A percentile compares a stretch with the other conserved stretches of the same genome.
Conservation (phyloP, 345 rosid species). For the Diplotaxis tenuifolia region DNA sequence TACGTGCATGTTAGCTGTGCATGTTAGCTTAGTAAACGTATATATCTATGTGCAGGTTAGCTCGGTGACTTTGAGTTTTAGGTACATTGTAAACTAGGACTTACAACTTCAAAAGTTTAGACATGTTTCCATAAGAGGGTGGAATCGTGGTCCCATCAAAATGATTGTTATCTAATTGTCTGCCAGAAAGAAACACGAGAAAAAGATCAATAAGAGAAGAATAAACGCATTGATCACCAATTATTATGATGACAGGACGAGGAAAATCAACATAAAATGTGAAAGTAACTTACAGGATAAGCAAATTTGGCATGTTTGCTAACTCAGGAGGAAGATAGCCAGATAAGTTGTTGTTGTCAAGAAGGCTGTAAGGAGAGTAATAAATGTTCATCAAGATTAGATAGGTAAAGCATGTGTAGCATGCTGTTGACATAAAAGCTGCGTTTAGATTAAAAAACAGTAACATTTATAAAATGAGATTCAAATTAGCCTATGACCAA, state of each 20-base stretch:
- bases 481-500: slow-evolving; percentile 25
- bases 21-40: slow-evolving; percentile 2
- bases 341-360: slow-evolving; percentile 85
- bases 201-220: background rate
- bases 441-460: background rate
- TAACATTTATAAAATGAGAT: background rate
- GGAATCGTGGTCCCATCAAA: slow-evolving; percentile 79
- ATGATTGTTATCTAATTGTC: slow-evolving; percentile 91
- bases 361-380: slow-evolving; percentile 55
- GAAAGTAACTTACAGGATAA: slow-evolving; percentile 68
- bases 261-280: background rate
- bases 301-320: slow-evolving; percentile 61
- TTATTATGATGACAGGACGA: background rate
- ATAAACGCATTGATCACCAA: background rate
- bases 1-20: background rate
- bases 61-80: slow-evolving; percentile 2
- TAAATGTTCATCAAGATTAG: background rate
- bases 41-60: too few relatives aligned
- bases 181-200: slow-evolving; percentile 42
- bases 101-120: slow-evolving; percentile 84
- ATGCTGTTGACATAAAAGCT: background rate
- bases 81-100: slow-evolving; percentile 34
- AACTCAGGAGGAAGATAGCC: slow-evolving; percentile 85
- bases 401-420: slow-evolving; percentile 11
- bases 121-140: slow-evolving; percentile 63